phyloP scores from a whole-genome alignment of 768 basidiomycete species.

The Suillus cothurnatus region DNA sequence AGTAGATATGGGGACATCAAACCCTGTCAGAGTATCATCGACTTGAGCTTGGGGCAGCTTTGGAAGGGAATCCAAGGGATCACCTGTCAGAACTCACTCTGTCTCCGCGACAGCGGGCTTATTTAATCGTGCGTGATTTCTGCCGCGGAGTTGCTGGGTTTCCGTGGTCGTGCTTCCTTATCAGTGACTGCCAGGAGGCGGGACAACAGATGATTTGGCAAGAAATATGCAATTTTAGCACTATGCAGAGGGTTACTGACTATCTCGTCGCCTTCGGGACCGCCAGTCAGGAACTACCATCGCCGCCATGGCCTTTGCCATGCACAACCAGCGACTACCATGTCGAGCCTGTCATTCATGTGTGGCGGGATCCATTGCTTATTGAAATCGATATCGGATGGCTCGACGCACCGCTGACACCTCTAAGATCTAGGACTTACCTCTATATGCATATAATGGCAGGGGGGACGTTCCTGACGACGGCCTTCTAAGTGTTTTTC shows the following conservation, averaged over 20 bases:
- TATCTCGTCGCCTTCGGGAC: not conserved
- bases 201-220: not conserved
- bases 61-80: not conserved
- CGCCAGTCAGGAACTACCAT: not conserved
- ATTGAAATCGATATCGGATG: not conserved
- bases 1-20: not conserved
- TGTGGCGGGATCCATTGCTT: not conserved
- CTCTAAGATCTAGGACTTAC: not conserved
- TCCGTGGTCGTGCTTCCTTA: not conserved
- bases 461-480: not conserved
- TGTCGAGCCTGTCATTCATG: not conserved
- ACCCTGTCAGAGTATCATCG: conserved; percentile 2
- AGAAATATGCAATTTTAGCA: not conserved
- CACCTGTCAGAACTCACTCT: conserved; percentile 4
- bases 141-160: conserved; percentile 34
- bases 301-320: not conserved
- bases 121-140: conserved; percentile 18
- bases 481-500: not conserved
- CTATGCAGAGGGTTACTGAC: not conserved
- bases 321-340: not conserved
- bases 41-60: not conserved
- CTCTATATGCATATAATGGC: not conserved
- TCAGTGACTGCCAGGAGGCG: not conserved
- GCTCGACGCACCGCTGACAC: not conserved
- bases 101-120: conserved; percentile 36